These are phyloP conservation scores for Emmonsia crescens DNA, from an alignment of 2,329 filamentous ascomycete genomes.

Conservation along the genomic window DNA sequence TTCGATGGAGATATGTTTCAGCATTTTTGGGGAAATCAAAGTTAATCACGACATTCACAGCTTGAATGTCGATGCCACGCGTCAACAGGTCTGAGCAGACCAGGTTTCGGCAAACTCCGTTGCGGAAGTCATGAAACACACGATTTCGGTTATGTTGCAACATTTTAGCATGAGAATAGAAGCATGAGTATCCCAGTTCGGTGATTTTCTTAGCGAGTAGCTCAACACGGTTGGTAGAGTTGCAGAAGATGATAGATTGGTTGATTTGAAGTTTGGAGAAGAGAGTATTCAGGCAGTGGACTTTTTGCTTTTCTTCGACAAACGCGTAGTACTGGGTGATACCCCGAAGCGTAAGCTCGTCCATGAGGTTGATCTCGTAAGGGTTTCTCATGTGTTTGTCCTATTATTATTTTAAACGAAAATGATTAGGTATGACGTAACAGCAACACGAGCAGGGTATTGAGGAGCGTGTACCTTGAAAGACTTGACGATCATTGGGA, in stretches of 20 bases:
- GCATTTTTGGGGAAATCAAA: constrained; percentile 99
- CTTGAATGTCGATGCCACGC: constrained; percentile 98
- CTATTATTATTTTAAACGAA: constrained; percentile 22
- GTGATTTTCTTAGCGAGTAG: constrained; percentile 98
- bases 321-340: constrained; percentile 99
- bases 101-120: constrained; percentile 93
- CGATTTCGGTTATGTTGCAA: constrained; percentile 88
- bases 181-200: constrained; percentile 96
- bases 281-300: constrained; percentile 95
- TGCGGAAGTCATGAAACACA: constrained; percentile 98
- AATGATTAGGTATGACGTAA: background rate
- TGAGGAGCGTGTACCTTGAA: constrained; percentile 51
- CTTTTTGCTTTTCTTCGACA: constrained; percentile 98
- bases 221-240: constrained; percentile 96
- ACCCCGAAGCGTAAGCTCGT: constrained; percentile 92
- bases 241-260: constrained; percentile 99
- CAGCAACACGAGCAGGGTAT: background rate
- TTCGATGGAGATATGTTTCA: constrained; percentile 95
- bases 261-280: constrained; percentile 99
- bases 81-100: constrained; percentile 96
- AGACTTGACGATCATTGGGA: constrained; percentile 90
- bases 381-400: constrained; percentile 96
- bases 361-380: constrained; percentile 99
- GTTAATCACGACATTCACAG: constrained; percentile 99
- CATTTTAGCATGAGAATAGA: constrained; percentile 99